phyloP scores from a whole-genome alignment of 2,329 filamentous ascomycete genomes.

The Stromatinia cepivora region DNA sequence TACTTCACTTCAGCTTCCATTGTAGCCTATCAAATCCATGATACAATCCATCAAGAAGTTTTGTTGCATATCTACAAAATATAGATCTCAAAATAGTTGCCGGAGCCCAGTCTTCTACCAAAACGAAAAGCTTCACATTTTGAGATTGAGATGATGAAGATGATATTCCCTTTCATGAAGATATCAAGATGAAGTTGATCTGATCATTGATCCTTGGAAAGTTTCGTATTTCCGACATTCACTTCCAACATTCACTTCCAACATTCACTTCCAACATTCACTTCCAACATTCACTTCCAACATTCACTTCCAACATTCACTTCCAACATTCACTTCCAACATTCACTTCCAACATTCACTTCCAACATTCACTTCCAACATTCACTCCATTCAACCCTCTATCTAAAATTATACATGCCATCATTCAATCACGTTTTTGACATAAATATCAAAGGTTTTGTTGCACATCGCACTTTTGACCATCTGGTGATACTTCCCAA shows the following conservation, averaged over 20 bases:
- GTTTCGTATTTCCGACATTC: not conserved
- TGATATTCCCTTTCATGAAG: not conserved
- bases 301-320: not conserved
- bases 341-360: not conserved
- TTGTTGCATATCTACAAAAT: not conserved
- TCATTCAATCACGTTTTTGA: too few relatives aligned
- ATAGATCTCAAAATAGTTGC: not conserved
- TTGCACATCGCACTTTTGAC: not conserved
- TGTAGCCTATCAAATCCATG: not conserved
- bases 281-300: too few relatives aligned
- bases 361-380: not conserved
- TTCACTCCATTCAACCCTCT: too few relatives aligned
- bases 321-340: not conserved
- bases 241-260: not conserved
- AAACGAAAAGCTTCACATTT: not conserved
- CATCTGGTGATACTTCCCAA: not conserved
- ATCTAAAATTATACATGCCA: too few relatives aligned
- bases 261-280: not conserved
- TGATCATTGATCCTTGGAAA: accelerated
- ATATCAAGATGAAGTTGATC: not conserved
- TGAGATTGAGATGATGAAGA: not conserved
- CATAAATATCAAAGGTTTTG: not conserved
- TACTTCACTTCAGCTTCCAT: not conserved
- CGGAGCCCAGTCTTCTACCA: not conserved
- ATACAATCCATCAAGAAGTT: not conserved